Percentiles rank a stretch among this genome's conserved stretches.
Evolutionary conservation across 75 land plant species (phyloP).

Genomic region (Cunninghamia lanceolata): DNA sequence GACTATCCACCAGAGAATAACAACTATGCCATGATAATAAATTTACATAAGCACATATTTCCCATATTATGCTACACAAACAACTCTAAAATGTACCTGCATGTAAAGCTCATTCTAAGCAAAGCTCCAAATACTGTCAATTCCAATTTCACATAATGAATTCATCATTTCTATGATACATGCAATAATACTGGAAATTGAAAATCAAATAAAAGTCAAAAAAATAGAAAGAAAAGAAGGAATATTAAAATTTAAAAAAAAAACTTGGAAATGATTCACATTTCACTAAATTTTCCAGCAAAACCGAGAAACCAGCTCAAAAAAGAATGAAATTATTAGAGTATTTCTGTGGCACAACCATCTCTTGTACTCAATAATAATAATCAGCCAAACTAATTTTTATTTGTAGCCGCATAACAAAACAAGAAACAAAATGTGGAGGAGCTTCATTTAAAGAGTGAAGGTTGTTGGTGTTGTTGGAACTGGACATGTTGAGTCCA

Average conservation of each 20-base stretch:
- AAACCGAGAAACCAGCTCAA: not conserved
- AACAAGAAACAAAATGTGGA: not conserved
- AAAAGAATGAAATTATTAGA: not conserved
- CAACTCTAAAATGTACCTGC: not conserved
- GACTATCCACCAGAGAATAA: not conserved
- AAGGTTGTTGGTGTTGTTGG: too few relatives aligned
- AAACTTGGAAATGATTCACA: not conserved
- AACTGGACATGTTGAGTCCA: too few relatives aligned
- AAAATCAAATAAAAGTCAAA: not conserved
- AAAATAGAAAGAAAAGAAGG: not conserved
- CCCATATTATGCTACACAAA: not conserved
- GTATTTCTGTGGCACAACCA: not conserved
- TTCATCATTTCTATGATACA: not conserved
- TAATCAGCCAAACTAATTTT: not conserved
- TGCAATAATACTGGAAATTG: not conserved
- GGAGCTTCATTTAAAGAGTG: not conserved
- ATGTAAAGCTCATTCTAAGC: not conserved
- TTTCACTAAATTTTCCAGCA: not conserved
- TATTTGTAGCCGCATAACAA: not conserved
- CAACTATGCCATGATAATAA: not conserved
- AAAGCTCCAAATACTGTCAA: not conserved
- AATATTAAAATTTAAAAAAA: not conserved
- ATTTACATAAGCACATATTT: not conserved
- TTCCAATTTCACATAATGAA: not conserved
- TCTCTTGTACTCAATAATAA: not conserved